Evolutionary conservation across 257 asterid species (phyloP).

Genomic region (Nicotiana noctiflora): DNA sequence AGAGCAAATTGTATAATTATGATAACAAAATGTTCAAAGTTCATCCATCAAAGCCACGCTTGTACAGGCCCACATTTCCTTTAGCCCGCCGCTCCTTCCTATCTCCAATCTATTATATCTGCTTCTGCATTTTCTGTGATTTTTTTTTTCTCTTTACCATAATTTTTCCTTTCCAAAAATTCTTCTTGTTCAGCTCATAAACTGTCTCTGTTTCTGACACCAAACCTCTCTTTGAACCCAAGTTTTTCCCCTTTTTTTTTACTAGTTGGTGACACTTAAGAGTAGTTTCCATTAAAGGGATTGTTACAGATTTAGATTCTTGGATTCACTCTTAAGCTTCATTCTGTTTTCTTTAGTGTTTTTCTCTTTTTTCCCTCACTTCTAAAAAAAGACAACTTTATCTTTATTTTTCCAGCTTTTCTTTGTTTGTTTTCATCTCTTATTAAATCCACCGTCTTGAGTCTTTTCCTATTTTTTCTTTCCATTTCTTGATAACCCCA

Average conservation of each 20-base stretch:
- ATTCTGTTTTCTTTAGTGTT: conserved; percentile 6
- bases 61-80: conserved; percentile 1
- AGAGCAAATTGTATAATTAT: not conserved
- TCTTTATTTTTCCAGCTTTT: not conserved
- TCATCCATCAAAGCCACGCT: not conserved
- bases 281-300: conserved; percentile 28
- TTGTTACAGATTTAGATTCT: conserved; percentile 48
- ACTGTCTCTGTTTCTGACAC: conserved; percentile 39
- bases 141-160: not conserved
- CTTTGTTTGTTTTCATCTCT: conserved; percentile 7
- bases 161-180: not conserved
- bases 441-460: conserved; percentile 9
- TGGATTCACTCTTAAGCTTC: conserved; percentile 34
- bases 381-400: conserved; percentile 6
- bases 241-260: conserved; percentile 23
- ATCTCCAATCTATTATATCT: not conserved
- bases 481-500: conserved; percentile 13
- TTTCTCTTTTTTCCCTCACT: not conserved
- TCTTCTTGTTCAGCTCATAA: not conserved
- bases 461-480: not conserved
- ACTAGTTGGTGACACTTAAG: conserved; percentile 16
- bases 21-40: not conserved
- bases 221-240: conserved; percentile 72
- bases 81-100: not conserved
- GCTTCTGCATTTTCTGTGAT: not conserved